Conservation (phyloP, 2,329 filamentous ascomycete species). For the Xylariaceae sp. region DNA sequence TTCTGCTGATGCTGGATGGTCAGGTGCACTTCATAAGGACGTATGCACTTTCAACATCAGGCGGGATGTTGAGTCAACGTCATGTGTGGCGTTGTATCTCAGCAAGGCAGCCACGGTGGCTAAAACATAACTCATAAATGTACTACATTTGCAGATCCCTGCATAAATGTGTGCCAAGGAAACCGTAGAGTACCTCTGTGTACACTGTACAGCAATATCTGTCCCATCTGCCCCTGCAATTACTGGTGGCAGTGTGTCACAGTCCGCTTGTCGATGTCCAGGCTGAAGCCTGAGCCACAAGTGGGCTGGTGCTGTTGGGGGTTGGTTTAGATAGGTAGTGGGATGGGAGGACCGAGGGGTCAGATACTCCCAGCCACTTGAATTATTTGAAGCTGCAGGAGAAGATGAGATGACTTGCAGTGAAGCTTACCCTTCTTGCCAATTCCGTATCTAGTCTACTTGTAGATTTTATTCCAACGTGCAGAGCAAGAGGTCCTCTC, state of each 20-base stretch:
- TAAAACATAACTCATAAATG: too few relatives aligned
- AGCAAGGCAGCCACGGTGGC: conserved; percentile 24
- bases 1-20: too few relatives aligned
- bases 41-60: not conserved
- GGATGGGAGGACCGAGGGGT: conserved; percentile 6
- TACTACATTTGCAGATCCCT: too few relatives aligned
- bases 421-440: conserved; percentile 8
- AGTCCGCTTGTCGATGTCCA: too few relatives aligned
- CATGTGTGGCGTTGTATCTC: conserved; percentile 17
- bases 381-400: conserved; percentile 26
- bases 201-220: too few relatives aligned
- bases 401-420: conserved; percentile 21
- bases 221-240: too few relatives aligned
- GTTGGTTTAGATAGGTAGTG: not conserved
- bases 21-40: too few relatives aligned
- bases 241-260: too few relatives aligned
- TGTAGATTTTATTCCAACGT: not conserved
- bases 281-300: conserved; percentile 3
- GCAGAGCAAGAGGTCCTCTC: too few relatives aligned
- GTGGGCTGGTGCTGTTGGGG: not conserved
- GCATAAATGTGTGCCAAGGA: too few relatives aligned
- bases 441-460: not conserved
- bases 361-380: conserved; percentile 27
- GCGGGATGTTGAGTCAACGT: conserved; percentile 8
- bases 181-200: too few relatives aligned